phyloP scores from a whole-genome alignment of 2,329 filamentous ascomycete genomes.

The Thielaviopsis punctulata region DNA sequence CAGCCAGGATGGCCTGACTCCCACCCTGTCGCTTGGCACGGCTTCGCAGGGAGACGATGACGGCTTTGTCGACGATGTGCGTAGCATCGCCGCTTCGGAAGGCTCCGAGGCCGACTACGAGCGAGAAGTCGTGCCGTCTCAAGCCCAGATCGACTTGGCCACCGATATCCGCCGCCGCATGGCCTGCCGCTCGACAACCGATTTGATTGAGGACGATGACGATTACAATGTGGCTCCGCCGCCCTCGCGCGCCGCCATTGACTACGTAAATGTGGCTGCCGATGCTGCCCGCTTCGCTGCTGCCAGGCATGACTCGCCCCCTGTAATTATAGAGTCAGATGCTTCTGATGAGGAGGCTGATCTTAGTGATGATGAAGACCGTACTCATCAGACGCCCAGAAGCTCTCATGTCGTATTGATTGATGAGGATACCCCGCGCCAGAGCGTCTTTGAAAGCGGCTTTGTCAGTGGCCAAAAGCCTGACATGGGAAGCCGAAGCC shows the following conservation, averaged over 20 bases:
- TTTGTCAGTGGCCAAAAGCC: background rate
- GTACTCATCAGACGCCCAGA: background rate
- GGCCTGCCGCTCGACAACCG: background rate
- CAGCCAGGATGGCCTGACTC: slow-evolving; percentile 32
- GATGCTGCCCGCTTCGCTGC: slow-evolving; percentile 1
- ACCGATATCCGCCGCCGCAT: slow-evolving; percentile 4
- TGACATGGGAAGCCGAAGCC: slow-evolving; percentile 1
- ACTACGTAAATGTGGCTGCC: slow-evolving; percentile 8
- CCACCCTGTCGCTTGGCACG: slow-evolving; percentile 15
- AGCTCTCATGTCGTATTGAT: background rate
- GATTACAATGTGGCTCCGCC: slow-evolving; percentile 4
- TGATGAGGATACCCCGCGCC: slow-evolving; percentile 3
- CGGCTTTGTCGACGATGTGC: slow-evolving; percentile 24
- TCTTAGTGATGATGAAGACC: background rate
- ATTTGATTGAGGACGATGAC: slow-evolving; percentile 9
- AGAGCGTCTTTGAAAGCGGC: background rate
- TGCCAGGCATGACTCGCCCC: background rate
- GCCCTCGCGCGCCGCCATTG: slow-evolving; percentile 4
- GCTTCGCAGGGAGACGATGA: slow-evolving; percentile 32
- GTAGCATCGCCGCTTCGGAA: slow-evolving; percentile 24
- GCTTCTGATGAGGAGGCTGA: slow-evolving; percentile 7
- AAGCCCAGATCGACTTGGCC: slow-evolving; percentile 2
- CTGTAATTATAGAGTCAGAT: slow-evolving; percentile 4
- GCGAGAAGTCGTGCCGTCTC: slow-evolving; percentile 5
- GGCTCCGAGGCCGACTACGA: slow-evolving; percentile 1